Conservation (phyloP, 2,329 filamentous ascomycete species). For the Xylariomycetidae sp. region DNA sequence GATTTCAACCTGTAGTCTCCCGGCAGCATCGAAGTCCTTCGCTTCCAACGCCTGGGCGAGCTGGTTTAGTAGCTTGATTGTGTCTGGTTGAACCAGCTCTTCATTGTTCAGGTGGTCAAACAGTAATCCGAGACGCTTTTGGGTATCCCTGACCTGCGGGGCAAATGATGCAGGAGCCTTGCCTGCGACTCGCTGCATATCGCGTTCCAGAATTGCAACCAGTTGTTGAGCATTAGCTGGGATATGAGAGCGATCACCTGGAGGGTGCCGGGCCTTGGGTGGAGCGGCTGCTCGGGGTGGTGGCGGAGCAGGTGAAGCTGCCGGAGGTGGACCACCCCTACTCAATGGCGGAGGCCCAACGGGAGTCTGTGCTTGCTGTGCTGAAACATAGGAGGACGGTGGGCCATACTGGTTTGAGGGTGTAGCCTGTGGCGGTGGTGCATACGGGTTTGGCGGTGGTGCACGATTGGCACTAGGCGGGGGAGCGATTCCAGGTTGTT, state of each 20-base stretch:
- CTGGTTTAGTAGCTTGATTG: constrained; percentile 61
- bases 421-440: constrained; percentile 42
- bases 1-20: constrained; percentile 68
- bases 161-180: constrained; percentile 85
- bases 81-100: constrained; percentile 79
- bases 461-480: constrained; percentile 37
- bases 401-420: constrained; percentile 55
- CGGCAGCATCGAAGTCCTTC: constrained; percentile 65
- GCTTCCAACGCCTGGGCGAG: constrained; percentile 62
- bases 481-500: constrained; percentile 23
- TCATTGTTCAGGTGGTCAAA: constrained; percentile 98
- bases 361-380: constrained; percentile 32
- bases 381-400: constrained; percentile 46
- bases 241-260: constrained; percentile 88
- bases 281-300: constrained; percentile 46
- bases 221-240: constrained; percentile 70
- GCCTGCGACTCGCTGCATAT: constrained; percentile 84
- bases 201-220: constrained; percentile 73
- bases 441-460: constrained; percentile 42
- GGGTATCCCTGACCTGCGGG: constrained; percentile 85
- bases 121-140: constrained; percentile 87
- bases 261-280: constrained; percentile 64
- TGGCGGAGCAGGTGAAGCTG: constrained; percentile 36
- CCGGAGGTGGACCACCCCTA: constrained; percentile 31
- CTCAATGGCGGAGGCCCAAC: constrained; percentile 34